phyloP scores from a whole-genome alignment of 306 rosid species.

The Castanopsis chinensis region DNA sequence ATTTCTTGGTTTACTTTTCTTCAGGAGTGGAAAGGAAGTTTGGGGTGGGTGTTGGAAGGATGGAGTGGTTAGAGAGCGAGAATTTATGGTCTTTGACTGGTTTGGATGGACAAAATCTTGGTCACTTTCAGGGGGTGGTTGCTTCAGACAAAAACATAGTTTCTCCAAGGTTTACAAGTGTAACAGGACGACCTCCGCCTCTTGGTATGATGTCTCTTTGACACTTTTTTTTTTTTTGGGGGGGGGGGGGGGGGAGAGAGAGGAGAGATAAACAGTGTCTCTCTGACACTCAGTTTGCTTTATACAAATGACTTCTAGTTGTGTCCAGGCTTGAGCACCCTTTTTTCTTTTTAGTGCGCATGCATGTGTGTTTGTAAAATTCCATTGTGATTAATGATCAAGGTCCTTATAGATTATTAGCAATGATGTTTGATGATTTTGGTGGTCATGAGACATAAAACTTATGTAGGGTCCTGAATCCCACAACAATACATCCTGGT shows the following conservation, averaged over 20 bases:
- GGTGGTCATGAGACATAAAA: background rate
- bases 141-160: constrained; percentile 81
- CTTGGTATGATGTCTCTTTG: constrained; percentile 57
- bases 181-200: constrained; percentile 62
- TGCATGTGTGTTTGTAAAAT: background rate
- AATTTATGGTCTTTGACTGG: constrained; percentile 70
- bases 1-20: constrained; percentile 4
- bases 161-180: constrained; percentile 60
- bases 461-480: background rate
- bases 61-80: constrained; percentile 73
- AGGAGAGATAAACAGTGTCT: background rate
- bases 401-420: background rate
- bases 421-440: background rate
- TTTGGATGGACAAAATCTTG: constrained; percentile 66
- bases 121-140: constrained; percentile 76
- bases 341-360: background rate
- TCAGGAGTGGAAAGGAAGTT: constrained; percentile 86
- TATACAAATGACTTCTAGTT: background rate
- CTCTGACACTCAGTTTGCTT: constrained; percentile 4
- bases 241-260: too few relatives aligned
- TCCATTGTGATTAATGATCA: background rate
- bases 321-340: background rate
- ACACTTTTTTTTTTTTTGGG: background rate
- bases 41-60: constrained; percentile 55
- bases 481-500: background rate